phyloP scores from a whole-genome alignment of 495 filamentous ascomycete species.

The Daldinia concentrica region DNA sequence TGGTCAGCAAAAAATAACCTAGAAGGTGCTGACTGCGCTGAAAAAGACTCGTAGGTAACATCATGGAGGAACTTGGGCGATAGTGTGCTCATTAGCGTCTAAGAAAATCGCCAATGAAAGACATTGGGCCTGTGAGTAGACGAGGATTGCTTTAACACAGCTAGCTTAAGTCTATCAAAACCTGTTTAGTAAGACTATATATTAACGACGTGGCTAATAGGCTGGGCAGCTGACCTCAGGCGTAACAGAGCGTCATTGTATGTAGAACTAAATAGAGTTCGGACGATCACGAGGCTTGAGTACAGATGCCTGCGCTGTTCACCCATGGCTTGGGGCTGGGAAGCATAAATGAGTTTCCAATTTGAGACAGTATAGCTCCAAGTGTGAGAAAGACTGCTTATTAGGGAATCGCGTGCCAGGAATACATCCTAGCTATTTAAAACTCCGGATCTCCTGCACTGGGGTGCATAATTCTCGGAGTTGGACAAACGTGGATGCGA shows the following conservation, averaged over 20 bases:
- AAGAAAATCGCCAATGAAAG: too few species aligned
- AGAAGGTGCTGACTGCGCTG: too few species aligned
- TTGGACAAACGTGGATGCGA: neutral
- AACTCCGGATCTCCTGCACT: slow-evolving; percentile 21
- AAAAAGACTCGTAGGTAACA: too few species aligned
- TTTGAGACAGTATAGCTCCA: slow-evolving; percentile 3
- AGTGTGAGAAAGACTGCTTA: neutral
- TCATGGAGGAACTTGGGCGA: too few species aligned
- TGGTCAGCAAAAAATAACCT: too few species aligned
- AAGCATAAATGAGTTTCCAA: slow-evolving; percentile 22
- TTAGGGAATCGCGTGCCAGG: slow-evolving; percentile 18
- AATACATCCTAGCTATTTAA: slow-evolving; percentile 12
- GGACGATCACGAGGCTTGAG: neutral
- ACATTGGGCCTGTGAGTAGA: too few species aligned
- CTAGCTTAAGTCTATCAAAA: too few species aligned
- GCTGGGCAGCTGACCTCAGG: neutral
- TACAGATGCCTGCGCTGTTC: slow-evolving; percentile 6
- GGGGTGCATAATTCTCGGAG: neutral
- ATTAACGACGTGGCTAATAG: too few species aligned
- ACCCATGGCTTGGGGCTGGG: slow-evolving; percentile 1
- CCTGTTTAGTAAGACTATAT: too few species aligned
- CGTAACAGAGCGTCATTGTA: neutral
- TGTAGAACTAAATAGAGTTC: neutral
- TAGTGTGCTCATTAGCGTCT: too few species aligned
- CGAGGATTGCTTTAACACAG: too few species aligned